Percentiles rank a stretch among this genome's conserved stretches.
Evolutionary conservation across 257 asterid species (phyloP).

Genomic region (Solanum appendiculatum): DNA sequence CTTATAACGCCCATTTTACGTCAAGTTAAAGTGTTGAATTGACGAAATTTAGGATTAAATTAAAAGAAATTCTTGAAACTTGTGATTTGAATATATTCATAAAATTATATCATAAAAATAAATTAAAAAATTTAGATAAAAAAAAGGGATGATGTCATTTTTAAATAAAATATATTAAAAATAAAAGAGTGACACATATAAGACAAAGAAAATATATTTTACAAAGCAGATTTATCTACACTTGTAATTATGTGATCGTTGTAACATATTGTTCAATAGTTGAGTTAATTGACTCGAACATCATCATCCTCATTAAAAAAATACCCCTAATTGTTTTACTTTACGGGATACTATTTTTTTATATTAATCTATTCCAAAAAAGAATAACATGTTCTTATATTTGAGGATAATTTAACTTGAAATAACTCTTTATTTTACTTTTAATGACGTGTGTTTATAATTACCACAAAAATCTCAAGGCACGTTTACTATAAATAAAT

Average conservation of each 20-base stretch:
- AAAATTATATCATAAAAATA: neutral
- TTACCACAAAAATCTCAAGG: neutral
- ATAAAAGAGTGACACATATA: neutral
- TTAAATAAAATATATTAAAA: no score
- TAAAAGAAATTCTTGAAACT: neutral
- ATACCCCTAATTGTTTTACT: neutral
- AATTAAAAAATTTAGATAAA: neutral
- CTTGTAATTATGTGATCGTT: neutral
- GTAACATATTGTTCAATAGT: neutral
- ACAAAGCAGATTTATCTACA: no score
- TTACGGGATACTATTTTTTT: neutral
- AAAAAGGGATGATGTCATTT: neutral
- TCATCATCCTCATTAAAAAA: neutral
- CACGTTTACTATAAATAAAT: neutral
- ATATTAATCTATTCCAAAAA: neutral
- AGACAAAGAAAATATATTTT: neutral
- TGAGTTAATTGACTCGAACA: neutral
- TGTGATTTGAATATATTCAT: neutral
- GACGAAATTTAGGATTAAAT: neutral
- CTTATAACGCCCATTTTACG: neutral
- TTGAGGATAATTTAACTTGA: neutral
- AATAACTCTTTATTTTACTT: neutral
- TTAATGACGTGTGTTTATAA: neutral
- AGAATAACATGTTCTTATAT: neutral
- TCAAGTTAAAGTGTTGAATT: neutral